These are phyloP conservation scores for Rhytidiadelphus loreus DNA, from an alignment of 225 moss, liverwort and hornwort species.

Conservation along the genomic window DNA sequence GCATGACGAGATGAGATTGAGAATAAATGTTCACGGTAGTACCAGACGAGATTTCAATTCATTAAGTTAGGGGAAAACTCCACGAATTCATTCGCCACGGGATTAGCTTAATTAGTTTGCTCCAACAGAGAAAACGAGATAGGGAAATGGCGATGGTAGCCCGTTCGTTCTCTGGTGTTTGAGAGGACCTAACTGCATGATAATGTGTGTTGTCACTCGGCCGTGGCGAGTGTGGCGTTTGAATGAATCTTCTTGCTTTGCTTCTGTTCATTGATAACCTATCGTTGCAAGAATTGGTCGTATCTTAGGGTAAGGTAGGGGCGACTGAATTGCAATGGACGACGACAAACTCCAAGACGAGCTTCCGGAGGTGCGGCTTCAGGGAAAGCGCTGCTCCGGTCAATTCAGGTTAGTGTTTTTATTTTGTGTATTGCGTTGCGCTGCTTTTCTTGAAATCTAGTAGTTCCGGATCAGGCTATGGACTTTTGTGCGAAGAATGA, in stretches of 20 bases:
- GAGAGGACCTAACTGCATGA: background rate
- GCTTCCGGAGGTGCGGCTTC: background rate
- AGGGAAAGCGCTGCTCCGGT: conserved; percentile 16
- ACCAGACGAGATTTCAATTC: background rate
- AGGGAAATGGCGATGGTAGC: background rate
- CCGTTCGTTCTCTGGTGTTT: background rate
- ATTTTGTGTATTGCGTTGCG: background rate
- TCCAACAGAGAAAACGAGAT: background rate
- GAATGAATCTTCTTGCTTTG: background rate
- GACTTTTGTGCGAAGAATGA: background rate
- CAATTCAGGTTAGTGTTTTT: conserved; percentile 8
- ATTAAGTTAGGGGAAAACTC: background rate
- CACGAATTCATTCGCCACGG: background rate
- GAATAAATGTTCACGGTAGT: background rate
- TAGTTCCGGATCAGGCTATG: background rate
- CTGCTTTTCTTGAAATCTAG: background rate
- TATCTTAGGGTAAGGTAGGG: background rate
- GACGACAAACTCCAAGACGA: conserved; percentile 1
- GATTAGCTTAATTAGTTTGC: background rate
- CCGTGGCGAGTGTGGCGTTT: background rate
- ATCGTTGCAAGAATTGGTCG: background rate
- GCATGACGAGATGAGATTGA: background rate
- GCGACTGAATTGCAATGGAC: background rate
- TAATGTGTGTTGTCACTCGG: background rate
- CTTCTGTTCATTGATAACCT: background rate